phyloP scores from a whole-genome alignment of 306 rosid genomes.

The Cicer arietinum region DNA sequence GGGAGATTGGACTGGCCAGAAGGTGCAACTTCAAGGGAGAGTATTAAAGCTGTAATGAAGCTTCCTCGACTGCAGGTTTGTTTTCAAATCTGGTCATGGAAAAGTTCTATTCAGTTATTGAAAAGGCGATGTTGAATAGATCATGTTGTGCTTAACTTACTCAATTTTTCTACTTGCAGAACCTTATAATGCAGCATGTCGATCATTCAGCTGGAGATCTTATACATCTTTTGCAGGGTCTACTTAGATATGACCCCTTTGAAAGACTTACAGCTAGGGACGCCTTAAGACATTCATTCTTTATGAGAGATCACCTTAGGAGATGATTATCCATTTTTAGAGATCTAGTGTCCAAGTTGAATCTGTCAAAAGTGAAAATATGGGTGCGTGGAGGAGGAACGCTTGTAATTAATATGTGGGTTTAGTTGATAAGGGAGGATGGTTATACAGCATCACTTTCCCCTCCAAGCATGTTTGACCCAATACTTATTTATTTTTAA shows the following conservation, averaged over 20 bases:
- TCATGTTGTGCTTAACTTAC: not conserved
- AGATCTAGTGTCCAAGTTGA: not conserved
- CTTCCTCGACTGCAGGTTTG: constrained; percentile 89
- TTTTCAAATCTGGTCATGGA: constrained; percentile 37
- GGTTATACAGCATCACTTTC: constrained; percentile 17
- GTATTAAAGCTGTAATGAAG: constrained; percentile 87
- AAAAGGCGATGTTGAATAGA: constrained; percentile 28
- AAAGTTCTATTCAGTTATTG: not conserved
- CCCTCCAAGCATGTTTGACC: not conserved
- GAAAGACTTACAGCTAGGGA: constrained; percentile 75
- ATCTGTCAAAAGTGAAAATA: constrained; percentile 8
- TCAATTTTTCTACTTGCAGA: constrained; percentile 51
- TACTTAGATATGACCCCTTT: constrained; percentile 77
- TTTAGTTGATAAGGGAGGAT: not conserved
- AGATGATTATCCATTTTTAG: constrained; percentile 43
- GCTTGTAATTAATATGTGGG: constrained; percentile 2
- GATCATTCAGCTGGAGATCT: constrained; percentile 97
- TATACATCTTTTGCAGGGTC: constrained; percentile 89
- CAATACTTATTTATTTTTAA: not conserved
- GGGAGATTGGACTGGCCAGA: constrained; percentile 95
- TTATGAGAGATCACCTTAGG: constrained; percentile 63
- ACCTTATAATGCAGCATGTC: constrained; percentile 89
- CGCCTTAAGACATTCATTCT: constrained; percentile 82
- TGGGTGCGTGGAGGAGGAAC: constrained; percentile 1
- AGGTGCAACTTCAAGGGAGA: constrained; percentile 86